phyloP scores from a whole-genome alignment of 2,329 filamentous ascomycete genomes.

The Ophiocordyceps sinensis region DNA sequence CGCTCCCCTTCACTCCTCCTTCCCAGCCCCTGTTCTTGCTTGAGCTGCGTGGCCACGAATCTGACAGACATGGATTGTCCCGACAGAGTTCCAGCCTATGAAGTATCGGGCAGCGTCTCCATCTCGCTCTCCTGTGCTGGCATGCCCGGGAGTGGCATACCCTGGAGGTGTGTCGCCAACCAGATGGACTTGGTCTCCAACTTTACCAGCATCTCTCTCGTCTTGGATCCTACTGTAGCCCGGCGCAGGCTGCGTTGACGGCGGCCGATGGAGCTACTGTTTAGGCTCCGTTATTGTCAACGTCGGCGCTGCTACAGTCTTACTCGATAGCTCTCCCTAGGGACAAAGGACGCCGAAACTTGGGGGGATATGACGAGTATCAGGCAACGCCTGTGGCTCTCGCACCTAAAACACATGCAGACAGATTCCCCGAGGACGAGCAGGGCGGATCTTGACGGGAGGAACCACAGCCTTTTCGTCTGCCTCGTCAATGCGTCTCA shows the following conservation, averaged over 20 bases:
- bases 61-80: neutral
- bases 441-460: no score
- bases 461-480: no score
- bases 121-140: slow-evolving; percentile 8
- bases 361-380: no score
- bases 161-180: neutral
- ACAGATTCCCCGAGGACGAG: no score
- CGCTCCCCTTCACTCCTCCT: neutral
- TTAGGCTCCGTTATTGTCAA: no score
- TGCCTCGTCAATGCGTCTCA: no score
- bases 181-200: neutral
- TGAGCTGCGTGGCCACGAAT: neutral
- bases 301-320: neutral
- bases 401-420: no score
- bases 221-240: neutral
- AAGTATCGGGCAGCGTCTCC: slow-evolving; percentile 14
- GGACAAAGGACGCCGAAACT: no score
- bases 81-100: slow-evolving; percentile 7
- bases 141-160: no score
- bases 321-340: no score
- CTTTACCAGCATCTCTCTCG: slow-evolving; percentile 2
- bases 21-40: neutral
- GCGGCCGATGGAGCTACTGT: neutral
- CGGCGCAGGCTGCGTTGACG: neutral
- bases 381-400: no score